Conservation (phyloP, 2,329 filamentous ascomycete species). For the Coniosporium tulheliwenetii region DNA sequence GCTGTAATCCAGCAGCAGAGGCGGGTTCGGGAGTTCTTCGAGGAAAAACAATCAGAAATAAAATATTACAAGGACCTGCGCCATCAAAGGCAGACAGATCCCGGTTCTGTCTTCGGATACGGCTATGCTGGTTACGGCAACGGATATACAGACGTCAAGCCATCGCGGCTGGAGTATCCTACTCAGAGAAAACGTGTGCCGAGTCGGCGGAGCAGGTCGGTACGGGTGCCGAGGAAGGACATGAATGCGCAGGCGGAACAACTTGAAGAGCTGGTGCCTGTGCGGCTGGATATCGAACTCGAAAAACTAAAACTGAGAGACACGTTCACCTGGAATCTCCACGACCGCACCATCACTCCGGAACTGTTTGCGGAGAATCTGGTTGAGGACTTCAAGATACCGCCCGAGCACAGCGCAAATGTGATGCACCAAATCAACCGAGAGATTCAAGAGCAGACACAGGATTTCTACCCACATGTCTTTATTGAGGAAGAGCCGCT, state of each 20-base stretch:
- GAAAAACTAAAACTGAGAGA: constrained; percentile 92
- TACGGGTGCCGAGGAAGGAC: constrained; percentile 66
- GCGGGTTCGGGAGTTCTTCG: constrained; percentile 30
- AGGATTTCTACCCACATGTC: constrained; percentile 85
- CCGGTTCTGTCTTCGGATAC: constrained; percentile 44
- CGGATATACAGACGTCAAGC: constrained; percentile 57
- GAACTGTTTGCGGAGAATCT: constrained; percentile 80
- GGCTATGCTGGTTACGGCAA: constrained; percentile 88
- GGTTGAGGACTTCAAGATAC: constrained; percentile 71
- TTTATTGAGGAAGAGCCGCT: constrained; percentile 80
- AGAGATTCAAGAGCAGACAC: constrained; percentile 77
- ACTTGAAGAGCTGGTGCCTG: constrained; percentile 77
- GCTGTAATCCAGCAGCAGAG: constrained; percentile 34
- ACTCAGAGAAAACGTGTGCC: constrained; percentile 60
- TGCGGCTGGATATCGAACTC: constrained; percentile 85
- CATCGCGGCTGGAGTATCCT: constrained; percentile 64
- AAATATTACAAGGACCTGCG: constrained; percentile 56
- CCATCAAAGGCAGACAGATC: constrained; percentile 40
- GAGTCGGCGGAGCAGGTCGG: constrained; percentile 54
- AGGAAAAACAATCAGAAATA: constrained; percentile 49
- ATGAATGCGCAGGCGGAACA: constrained; percentile 76
- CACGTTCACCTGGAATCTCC: constrained; percentile 96
- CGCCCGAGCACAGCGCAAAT: constrained; percentile 44
- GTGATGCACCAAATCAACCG: constrained; percentile 50
- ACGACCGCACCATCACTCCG: constrained; percentile 67